Evolutionary conservation across 2,329 filamentous ascomycete genomes (phyloP).

Genomic region (Aaosphaeria pasadenensis): DNA sequence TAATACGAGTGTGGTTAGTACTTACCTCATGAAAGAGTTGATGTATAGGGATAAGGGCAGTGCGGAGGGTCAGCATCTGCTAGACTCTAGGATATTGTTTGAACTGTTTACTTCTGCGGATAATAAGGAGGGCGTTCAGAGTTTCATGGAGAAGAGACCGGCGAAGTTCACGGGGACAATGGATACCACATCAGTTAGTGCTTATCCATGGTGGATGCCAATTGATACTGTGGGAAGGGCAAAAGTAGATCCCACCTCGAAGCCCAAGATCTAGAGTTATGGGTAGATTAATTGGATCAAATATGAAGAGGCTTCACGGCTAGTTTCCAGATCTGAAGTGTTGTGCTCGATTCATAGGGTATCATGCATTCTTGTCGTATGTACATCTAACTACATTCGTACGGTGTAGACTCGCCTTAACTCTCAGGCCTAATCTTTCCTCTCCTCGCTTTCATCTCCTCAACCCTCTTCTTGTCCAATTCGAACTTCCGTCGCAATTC

Average conservation of each 20-base stretch:
- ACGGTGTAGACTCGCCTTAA: slow-evolving; percentile 7
- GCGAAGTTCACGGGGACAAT: slow-evolving; percentile 61
- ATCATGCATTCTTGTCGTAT: neutral
- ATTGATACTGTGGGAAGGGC: slow-evolving; percentile 45
- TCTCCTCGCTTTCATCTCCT: slow-evolving; percentile 66
- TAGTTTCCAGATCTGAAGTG: neutral
- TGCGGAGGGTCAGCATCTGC: slow-evolving; percentile 67
- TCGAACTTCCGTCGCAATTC: slow-evolving; percentile 71
- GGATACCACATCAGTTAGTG: slow-evolving; percentile 56
- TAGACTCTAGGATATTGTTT: slow-evolving; percentile 65
- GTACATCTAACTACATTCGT: neutral
- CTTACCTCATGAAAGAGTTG: slow-evolving; percentile 67
- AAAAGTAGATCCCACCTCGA: slow-evolving; percentile 30
- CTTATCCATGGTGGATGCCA: slow-evolving; percentile 68
- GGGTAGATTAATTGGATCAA: neutral
- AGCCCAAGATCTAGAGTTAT: slow-evolving; percentile 24
- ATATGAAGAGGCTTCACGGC: neutral
- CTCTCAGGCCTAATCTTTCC: slow-evolving; percentile 26
- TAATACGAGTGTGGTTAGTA: slow-evolving; percentile 64
- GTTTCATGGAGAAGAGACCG: slow-evolving; percentile 68
- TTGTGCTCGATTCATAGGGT: neutral
- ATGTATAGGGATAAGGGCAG: slow-evolving; percentile 60
- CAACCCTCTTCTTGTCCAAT: slow-evolving; percentile 69
- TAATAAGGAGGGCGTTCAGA: slow-evolving; percentile 63
- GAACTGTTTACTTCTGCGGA: slow-evolving; percentile 59